phyloP scores from a whole-genome alignment of 345 rosid species.

The Syzygium jambos region DNA sequence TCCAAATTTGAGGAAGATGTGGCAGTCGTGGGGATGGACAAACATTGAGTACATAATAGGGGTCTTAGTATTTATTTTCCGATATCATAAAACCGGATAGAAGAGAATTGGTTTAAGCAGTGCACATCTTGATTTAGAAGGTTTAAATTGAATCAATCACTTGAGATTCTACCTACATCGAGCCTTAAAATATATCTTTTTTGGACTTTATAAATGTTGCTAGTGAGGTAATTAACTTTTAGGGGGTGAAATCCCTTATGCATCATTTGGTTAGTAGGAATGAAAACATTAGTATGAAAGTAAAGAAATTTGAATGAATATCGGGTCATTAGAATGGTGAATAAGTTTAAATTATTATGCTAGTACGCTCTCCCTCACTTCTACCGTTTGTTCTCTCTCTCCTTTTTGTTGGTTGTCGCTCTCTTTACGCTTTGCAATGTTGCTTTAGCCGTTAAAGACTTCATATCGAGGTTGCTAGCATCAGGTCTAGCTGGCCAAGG shows the following conservation, averaged over 20 bases:
- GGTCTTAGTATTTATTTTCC: not conserved
- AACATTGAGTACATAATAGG: not conserved
- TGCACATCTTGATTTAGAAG: not conserved
- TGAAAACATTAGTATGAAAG: not conserved
- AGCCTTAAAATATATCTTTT: not conserved
- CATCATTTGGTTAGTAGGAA: not conserved
- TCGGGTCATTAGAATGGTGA: fast-evolving
- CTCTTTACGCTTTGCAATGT: not conserved
- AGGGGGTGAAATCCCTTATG: not conserved
- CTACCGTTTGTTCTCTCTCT: not conserved
- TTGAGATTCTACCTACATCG: not conserved
- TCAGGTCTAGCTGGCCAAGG: not conserved
- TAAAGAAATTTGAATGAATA: not conserved
- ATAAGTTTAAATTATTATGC: not conserved
- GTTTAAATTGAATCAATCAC: not conserved
- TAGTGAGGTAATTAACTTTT: not conserved
- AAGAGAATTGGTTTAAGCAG: not conserved
- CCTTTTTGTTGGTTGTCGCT: not conserved
- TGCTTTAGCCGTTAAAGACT: not conserved
- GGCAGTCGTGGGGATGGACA: not conserved
- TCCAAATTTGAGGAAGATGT: not conserved
- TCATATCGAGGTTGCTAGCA: not conserved
- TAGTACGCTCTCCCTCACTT: not conserved
- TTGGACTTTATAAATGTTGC: not conserved
- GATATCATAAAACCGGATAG: not conserved